These are phyloP conservation scores for Picocystis salinarum DNA, from an alignment of 139 green algal species.

Conservation along the genomic window DNA sequence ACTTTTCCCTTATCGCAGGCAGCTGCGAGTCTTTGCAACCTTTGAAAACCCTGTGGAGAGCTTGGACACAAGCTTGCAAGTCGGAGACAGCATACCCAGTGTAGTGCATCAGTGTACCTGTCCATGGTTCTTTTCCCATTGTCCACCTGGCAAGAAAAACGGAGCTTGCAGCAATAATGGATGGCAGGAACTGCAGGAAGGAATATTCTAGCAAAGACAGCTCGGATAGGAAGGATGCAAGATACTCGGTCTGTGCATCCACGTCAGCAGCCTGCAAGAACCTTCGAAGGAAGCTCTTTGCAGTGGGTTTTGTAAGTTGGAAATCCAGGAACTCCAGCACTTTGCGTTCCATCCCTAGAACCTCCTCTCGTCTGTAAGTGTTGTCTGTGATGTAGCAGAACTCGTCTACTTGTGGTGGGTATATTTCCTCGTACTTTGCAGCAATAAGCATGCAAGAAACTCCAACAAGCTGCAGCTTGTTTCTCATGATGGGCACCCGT, in stretches of 20 bases:
- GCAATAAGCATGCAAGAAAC: constrained; percentile 85
- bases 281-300: constrained; percentile 75
- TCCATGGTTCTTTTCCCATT: constrained; percentile 23
- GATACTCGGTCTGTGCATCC: constrained; percentile 26
- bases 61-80: constrained; percentile 21
- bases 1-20: constrained; percentile 37
- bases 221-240: constrained; percentile 75
- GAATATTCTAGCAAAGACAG: constrained; percentile 67
- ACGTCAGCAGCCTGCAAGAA: constrained; percentile 33
- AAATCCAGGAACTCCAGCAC: constrained; percentile 69
- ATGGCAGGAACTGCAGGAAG: constrained; percentile 56
- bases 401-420: constrained; percentile 70
- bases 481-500: constrained; percentile 18
- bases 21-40: constrained; percentile 12
- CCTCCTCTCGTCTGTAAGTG: constrained; percentile 73
- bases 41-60: constrained; percentile 14
- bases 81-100: constrained; percentile 28
- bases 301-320: constrained; percentile 70
- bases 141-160: constrained; percentile 55
- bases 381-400: constrained; percentile 97
- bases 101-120: constrained; percentile 43
- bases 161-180: constrained; percentile 45
- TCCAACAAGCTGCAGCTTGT: constrained; percentile 58
- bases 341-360: constrained; percentile 63
- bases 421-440: constrained; percentile 96